phyloP scores from a whole-genome alignment of 2,329 filamentous ascomycete genomes.

The Acrocalymma vagum region DNA sequence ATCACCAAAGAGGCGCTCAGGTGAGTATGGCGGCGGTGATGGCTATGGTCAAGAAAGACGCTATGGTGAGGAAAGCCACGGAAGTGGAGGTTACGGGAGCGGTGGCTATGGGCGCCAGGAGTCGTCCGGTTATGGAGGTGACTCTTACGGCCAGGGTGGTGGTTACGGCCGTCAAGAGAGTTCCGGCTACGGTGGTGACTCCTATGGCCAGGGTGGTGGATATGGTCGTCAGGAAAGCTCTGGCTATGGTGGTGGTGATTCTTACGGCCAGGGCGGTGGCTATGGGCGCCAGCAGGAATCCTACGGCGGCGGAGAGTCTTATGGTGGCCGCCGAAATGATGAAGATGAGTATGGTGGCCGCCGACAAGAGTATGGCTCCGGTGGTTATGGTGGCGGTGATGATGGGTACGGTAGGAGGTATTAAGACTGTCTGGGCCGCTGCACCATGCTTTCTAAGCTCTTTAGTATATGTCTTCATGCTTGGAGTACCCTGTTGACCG shows the following conservation, averaged over 20 bases:
- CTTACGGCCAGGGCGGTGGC: conserved; percentile 1
- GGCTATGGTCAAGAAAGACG: conserved; percentile 33
- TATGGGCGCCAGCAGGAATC: conserved; percentile 10
- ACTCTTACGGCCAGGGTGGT: too few species aligned
- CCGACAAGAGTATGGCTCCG: conserved; percentile 26
- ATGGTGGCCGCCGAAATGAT: conserved; percentile 8
- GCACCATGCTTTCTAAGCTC: too few species aligned
- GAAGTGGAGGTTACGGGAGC: conserved; percentile 4
- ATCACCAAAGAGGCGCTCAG: conserved; percentile 31
- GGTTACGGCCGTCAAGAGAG: conserved; percentile 2
- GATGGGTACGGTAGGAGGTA: conserved; percentile 30
- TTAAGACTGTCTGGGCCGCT: too few species aligned
- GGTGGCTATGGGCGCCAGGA: conserved; percentile 10
- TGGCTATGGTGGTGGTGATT: conserved; percentile 5
- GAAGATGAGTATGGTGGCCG: conserved; percentile 19
- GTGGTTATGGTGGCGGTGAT: conserved; percentile 25
- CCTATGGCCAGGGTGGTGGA: conserved; percentile 19
- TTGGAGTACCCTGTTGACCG: too few species aligned
- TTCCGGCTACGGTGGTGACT: conserved; percentile 8
- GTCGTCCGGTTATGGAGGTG: neutral
- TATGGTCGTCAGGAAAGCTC: conserved; percentile 12
- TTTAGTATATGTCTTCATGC: too few species aligned
- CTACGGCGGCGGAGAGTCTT: conserved; percentile 21
- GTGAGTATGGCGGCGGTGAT: conserved; percentile 26
- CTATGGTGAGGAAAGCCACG: conserved; percentile 28